These are phyloP conservation scores for Quercus wislizeni DNA, from an alignment of 306 rosid species.

Conservation along the genomic window DNA sequence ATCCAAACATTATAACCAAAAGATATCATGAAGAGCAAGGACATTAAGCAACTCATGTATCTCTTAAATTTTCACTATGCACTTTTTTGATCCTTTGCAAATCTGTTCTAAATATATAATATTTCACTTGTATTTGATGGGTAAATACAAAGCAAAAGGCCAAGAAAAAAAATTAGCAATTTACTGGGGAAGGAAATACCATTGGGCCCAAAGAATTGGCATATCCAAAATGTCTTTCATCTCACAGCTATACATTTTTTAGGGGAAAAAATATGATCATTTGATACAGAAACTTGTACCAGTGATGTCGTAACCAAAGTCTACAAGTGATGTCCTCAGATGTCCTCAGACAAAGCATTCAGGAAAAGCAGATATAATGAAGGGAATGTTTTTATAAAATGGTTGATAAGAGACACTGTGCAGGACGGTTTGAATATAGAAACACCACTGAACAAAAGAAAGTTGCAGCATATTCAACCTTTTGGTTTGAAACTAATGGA, in stretches of 20 bases:
- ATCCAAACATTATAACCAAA: not conserved
- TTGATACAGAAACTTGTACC: not conserved
- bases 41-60: not conserved
- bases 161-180: no score
- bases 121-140: not conserved
- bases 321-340: not conserved
- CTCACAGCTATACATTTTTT: not conserved
- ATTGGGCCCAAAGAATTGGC: not conserved
- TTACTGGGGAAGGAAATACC: not conserved
- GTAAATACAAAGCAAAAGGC: not conserved
- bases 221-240: not conserved
- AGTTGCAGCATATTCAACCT: not conserved
- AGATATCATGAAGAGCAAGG: not conserved
- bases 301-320: not conserved
- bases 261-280: not conserved
- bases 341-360: not conserved
- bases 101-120: not conserved
- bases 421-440: not conserved
- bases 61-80: not conserved
- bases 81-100: not conserved
- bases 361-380: not conserved
- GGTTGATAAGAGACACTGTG: not conserved
- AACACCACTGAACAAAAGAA: not conserved
- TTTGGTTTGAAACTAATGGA: not conserved
- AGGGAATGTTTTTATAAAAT: not conserved